Conservation (phyloP, 2,329 filamentous ascomycete species). For the Beauveria pseudobassiana region DNA sequence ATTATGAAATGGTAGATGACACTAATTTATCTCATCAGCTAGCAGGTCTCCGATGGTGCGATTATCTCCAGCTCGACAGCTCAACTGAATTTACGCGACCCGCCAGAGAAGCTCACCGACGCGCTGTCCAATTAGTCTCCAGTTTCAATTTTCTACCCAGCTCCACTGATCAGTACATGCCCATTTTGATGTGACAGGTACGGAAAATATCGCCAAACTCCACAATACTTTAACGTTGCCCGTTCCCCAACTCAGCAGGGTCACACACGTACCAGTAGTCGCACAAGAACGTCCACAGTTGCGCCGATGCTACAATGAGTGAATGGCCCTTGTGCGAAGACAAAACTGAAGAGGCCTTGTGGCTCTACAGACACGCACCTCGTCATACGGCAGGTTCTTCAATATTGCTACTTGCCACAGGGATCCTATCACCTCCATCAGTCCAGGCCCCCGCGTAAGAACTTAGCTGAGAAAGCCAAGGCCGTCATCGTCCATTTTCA, state of each 20-base stretch:
- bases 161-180: not conserved
- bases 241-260: not conserved
- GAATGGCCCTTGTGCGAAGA: not conserved
- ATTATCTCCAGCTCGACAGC: not conserved
- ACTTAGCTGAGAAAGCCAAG: not conserved
- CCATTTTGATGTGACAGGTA: not conserved
- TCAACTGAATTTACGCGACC: not conserved
- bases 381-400: not conserved
- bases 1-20: not conserved
- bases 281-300: not conserved
- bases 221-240: constrained; percentile 10
- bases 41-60: not conserved
- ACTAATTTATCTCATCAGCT: not conserved
- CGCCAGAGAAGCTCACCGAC: not conserved
- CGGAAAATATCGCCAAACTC: not conserved
- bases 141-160: not conserved
- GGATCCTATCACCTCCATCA: not conserved
- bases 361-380: not conserved
- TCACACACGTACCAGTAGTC: not conserved
- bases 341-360: not conserved
- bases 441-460: not conserved
- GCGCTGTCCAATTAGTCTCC: not conserved
- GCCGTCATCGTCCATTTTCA: not conserved
- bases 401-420: not conserved
- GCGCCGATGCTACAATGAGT: constrained; percentile 3